phyloP scores from a whole-genome alignment of 2,329 filamentous ascomycete species.

The Xylariaceae sp. region DNA sequence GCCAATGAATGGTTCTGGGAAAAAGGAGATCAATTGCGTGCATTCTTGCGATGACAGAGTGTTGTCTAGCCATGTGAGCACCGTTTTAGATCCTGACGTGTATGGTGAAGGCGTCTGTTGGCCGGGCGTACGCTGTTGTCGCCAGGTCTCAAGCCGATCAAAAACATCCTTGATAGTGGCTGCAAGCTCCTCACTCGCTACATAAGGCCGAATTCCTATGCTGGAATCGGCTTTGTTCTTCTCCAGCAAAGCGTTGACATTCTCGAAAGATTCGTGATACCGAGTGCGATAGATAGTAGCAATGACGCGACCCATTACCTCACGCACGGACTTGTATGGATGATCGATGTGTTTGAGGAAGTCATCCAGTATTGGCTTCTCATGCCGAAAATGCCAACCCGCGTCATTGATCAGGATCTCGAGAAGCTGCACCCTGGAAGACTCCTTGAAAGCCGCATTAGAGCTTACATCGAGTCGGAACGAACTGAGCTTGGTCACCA shows the following conservation, averaged over 20 bases:
- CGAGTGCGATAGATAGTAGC: slow-evolving; percentile 83
- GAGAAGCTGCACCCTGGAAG: slow-evolving; percentile 86
- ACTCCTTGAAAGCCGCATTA: slow-evolving; percentile 98
- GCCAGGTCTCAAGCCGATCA: slow-evolving; percentile 76
- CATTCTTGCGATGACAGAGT: slow-evolving; percentile 90
- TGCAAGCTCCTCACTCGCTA: slow-evolving; percentile 68
- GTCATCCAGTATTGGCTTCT: slow-evolving; percentile 81
- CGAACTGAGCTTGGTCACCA: slow-evolving; percentile 73
- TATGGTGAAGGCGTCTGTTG: slow-evolving; percentile 93
- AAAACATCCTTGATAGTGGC: slow-evolving; percentile 72
- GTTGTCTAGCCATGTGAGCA: slow-evolving; percentile 89
- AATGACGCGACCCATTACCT: slow-evolving; percentile 86
- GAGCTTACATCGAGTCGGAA: slow-evolving; percentile 92
- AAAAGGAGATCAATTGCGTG: slow-evolving; percentile 84
- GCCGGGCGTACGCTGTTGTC: slow-evolving; percentile 73
- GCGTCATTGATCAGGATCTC: slow-evolving; percentile 82
- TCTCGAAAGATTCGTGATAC: slow-evolving; percentile 89
- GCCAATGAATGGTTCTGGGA: slow-evolving; percentile 82
- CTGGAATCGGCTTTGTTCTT: slow-evolving; percentile 75
- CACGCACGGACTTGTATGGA: slow-evolving; percentile 94
- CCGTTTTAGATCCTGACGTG: slow-evolving; percentile 92
- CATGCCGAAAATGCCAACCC: slow-evolving; percentile 93
- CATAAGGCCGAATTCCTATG: slow-evolving; percentile 78
- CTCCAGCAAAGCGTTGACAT: slow-evolving; percentile 69
- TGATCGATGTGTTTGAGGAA: slow-evolving; percentile 91